Evolutionary conservation across 2,329 filamentous ascomycete species (phyloP), one percentile per base, ranked within the genome.

Genomic region (Fusarium stilboides): DNA sequence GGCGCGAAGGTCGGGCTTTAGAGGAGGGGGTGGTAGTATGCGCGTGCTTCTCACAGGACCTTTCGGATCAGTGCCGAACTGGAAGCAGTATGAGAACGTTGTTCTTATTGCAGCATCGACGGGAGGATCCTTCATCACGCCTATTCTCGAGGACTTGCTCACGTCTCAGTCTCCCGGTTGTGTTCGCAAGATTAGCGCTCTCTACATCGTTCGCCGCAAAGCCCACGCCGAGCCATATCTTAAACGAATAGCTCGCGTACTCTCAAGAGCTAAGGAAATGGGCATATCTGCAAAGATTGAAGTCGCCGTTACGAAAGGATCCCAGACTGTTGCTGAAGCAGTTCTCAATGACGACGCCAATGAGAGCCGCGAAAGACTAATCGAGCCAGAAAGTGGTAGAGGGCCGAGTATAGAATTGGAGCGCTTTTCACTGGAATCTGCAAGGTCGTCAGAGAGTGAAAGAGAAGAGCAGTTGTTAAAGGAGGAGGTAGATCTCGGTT

Each of bases 11-110:
- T 45, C 57, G 1, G 67, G 66, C 4, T 26, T 62, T 22, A 51
- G 49, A 5, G 70, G 65, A 2, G 52, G 67, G 3, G 50, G 63
- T 33, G 72, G 65, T 2, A 45, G 26, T 9, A 10, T 75, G 24
- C 62, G 69, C 2, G 34, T 75, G 7, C 34, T 75, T 19, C n/a
- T 75, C 2, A 66, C 73, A 2, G 73, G 73, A 0, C 73, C 73
- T 3, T 75, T 74, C 37, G 73, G 73, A 0, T 31, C 42, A 3
- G 34, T 61, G 17, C 66, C 70, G 5, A 68, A 74, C n/a, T 75
- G 72, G 73, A 72, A 45, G 14, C 73, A 75, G 14, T 74, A 60
- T n/a, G 73, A 72, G 10, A 74, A 64, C 7, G 17, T 75, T 3
- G 44, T 74, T 10, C 57, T 75, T 5, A 19, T 75, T 20, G 56